Percentiles rank a stretch among this genome's conserved stretches.
These are phyloP conservation scores for Mortierella sp. DNA, from an alignment of 371 early-diverging fungal species.

Conservation along the genomic window DNA sequence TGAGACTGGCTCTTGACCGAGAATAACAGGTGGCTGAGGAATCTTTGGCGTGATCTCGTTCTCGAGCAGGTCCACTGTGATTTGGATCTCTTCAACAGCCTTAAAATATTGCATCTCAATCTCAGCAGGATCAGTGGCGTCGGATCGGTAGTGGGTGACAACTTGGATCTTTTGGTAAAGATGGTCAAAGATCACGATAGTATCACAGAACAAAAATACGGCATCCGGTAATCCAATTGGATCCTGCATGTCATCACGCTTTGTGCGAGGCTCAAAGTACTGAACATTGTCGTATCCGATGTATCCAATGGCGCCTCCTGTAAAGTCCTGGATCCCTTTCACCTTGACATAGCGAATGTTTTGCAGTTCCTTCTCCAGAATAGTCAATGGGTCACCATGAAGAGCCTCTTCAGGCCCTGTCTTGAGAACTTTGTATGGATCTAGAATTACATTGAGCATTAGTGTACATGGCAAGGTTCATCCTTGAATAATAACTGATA, in stretches of 20 bases:
- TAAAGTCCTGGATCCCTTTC: conserved; percentile 89
- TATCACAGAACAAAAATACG: conserved; percentile 93
- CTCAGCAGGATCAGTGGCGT: conserved; percentile 66
- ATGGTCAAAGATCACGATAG: conserved; percentile 94
- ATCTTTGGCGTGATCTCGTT: conserved; percentile 66
- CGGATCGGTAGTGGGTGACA: conserved; percentile 87
- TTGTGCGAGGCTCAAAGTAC: conserved; percentile 94
- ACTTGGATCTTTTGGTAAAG: conserved; percentile 91
- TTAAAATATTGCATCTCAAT: conserved; percentile 73
- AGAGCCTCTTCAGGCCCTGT: conserved; percentile 78
- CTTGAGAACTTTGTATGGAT: conserved; percentile 87
- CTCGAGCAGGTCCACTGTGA: conserved; percentile 72
- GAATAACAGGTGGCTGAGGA: conserved; percentile 75
- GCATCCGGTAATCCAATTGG: conserved; percentile 93
- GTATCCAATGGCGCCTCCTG: conserved; percentile 97
- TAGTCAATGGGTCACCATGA: conserved; percentile 90
- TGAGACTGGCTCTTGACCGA: conserved; percentile 73
- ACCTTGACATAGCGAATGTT: conserved; percentile 82
- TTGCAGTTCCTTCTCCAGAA: conserved; percentile 86
- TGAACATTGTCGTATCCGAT: conserved; percentile 96
- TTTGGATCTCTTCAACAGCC: conserved; percentile 73
- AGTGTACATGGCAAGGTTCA: neutral
- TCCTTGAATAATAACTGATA: neutral
- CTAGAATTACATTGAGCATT: conserved; percentile 57
- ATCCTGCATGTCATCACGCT: conserved; percentile 79